These are phyloP conservation scores for Thelonectria rubi DNA, from an alignment of 2,329 filamentous ascomycete genomes.

Conservation along the genomic window DNA sequence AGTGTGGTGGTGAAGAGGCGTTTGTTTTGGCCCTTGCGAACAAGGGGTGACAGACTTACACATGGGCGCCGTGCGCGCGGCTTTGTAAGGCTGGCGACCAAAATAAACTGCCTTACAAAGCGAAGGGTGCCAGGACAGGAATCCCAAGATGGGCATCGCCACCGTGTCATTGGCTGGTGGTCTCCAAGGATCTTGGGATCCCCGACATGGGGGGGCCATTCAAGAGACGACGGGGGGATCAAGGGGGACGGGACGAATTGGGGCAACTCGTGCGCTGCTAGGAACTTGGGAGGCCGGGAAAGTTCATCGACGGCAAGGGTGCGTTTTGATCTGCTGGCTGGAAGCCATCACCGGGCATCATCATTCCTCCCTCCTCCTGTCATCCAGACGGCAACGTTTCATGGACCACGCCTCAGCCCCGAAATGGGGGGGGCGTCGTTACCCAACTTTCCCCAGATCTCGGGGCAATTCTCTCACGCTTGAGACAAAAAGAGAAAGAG, in stretches of 20 bases:
- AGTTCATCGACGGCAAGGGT: no score
- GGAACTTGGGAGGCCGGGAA: no score
- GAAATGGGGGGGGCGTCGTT: no score
- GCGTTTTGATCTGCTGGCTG: no score
- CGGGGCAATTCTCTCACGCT: no score
- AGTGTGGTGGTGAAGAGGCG: conserved; percentile 1
- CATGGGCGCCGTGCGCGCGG: conserved; percentile 12
- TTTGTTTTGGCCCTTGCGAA: background rate
- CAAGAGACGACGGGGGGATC: background rate
- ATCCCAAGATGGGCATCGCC: conserved; percentile 21
- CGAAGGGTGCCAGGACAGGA: background rate
- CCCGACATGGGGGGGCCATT: background rate
- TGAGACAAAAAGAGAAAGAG: no score
- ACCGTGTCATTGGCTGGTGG: conserved; percentile 6
- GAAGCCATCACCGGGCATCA: no score
- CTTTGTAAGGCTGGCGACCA: conserved; percentile 23
- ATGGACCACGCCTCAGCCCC: no score
- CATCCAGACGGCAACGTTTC: no score
- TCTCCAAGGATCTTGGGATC: background rate
- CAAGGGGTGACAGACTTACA: background rate
- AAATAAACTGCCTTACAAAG: conserved; percentile 26
- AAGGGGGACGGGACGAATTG: background rate
- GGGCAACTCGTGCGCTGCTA: no score
- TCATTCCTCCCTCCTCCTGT: no score
- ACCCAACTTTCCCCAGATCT: no score